phyloP scores from a whole-genome alignment of 1,284 basidiomycete species.

The Apiotrichum sp. region DNA sequence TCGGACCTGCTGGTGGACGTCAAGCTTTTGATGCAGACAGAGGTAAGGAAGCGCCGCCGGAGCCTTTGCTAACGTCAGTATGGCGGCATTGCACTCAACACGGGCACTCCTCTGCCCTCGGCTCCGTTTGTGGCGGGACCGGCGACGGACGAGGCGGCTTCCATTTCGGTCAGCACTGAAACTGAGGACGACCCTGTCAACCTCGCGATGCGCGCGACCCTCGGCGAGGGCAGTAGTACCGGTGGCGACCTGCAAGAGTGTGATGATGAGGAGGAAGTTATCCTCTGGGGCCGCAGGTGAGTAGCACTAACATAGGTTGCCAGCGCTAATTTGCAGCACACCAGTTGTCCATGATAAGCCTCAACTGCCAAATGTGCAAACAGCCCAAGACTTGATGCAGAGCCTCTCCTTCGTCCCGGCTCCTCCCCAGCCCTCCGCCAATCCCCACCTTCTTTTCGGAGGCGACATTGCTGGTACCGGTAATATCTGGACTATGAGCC shows the following conservation, averaged over 20 bases:
- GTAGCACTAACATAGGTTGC: neutral
- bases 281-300: conserved; percentile 31
- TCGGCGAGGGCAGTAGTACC: conserved; percentile 49
- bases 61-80: conserved; percentile 13
- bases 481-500: conserved; percentile 35
- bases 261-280: conserved; percentile 38
- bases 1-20: conserved; percentile 77
- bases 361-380: conserved; percentile 9
- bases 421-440: neutral
- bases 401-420: conserved; percentile 16
- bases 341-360: neutral
- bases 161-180: conserved; percentile 60
- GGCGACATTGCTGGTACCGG: conserved; percentile 14
- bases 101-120: conserved; percentile 1
- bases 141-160: conserved; percentile 49
- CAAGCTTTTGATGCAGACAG: conserved; percentile 42
- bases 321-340: conserved; percentile 3
- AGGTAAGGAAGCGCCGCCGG: conserved; percentile 23
- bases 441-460: conserved; percentile 22
- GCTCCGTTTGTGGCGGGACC: conserved; percentile 30
- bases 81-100: conserved; percentile 3
- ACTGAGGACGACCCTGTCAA: conserved; percentile 76
- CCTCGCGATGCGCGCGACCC: conserved; percentile 63
- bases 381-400: conserved; percentile 23
- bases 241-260: conserved; percentile 45